These are phyloP conservation scores for Neurospora intermedia DNA, from an alignment of 495 filamentous ascomycete species.

Conservation along the genomic window DNA sequence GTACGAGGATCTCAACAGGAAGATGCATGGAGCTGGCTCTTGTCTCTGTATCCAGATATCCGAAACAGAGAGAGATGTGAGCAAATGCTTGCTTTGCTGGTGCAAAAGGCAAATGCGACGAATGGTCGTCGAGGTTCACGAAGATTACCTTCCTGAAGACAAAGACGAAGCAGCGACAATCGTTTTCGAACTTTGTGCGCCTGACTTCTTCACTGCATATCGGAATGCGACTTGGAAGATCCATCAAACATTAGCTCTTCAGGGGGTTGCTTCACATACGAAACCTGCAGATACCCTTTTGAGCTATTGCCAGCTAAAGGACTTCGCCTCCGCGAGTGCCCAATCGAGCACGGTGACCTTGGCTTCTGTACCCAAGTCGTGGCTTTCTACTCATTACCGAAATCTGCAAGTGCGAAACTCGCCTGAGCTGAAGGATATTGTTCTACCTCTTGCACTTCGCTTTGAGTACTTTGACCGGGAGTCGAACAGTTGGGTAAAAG, in stretches of 20 bases:
- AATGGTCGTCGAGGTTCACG: slow-evolving; percentile 31
- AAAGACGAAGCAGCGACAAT: slow-evolving; percentile 16
- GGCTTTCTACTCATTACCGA: slow-evolving; percentile 1
- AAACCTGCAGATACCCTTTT: slow-evolving; percentile 11
- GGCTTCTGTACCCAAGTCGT: slow-evolving; percentile 24
- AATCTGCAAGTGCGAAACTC: background rate
- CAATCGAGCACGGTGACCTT: slow-evolving; percentile 13
- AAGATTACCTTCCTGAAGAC: slow-evolving; percentile 34
- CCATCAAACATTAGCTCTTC: slow-evolving; percentile 13
- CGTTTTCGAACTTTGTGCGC: slow-evolving; percentile 36
- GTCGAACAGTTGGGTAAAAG: background rate
- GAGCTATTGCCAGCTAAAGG: slow-evolving; percentile 11
- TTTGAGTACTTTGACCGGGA: slow-evolving; percentile 18
- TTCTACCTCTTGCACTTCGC: slow-evolving; percentile 11
- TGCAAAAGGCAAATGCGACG: slow-evolving; percentile 14
- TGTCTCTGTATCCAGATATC: background rate
- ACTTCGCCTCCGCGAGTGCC: background rate
- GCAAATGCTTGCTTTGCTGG: background rate
- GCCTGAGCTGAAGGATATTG: background rate
- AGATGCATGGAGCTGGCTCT: background rate
- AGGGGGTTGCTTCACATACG: background rate
- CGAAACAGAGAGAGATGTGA: background rate
- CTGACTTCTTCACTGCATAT: slow-evolving; percentile 28
- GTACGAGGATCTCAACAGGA: background rate
- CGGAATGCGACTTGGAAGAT: slow-evolving; percentile 37